Evolutionary conservation across 164 flowering plant genomes (phyloP).

Genomic region (Sedum album): DNA sequence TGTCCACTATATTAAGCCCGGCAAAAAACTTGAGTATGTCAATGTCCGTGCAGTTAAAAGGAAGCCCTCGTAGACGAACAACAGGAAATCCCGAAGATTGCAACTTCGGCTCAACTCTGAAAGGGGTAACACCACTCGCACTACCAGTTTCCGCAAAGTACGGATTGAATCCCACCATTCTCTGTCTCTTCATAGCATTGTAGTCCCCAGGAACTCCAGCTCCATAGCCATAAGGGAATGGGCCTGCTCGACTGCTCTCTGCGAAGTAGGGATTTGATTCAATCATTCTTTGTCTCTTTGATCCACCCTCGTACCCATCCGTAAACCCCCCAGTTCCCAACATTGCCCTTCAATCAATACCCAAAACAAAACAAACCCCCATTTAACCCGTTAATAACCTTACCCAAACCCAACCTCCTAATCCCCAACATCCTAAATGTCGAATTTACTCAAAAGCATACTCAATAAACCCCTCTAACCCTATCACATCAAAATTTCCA

Average conservation of each 20-base stretch:
- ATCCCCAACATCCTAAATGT: conserved; percentile 12
- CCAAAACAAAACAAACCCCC: conserved; percentile 63
- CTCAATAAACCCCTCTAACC: too few relatives aligned
- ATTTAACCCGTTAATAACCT: conserved; percentile 87
- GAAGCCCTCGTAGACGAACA: conserved; percentile 85
- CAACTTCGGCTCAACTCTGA: conserved; percentile 26
- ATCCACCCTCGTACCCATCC: conserved; percentile 79
- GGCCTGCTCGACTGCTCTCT: background rate
- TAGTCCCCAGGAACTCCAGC: conserved; percentile 63
- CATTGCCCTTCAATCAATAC: conserved; percentile 66
- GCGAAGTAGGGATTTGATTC: conserved; percentile 83
- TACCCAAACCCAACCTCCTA: conserved; percentile 35
- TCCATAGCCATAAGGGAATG: background rate
- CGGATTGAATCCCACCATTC: conserved; percentile 71
- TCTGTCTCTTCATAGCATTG: conserved; percentile 76
- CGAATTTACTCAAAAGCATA: conserved; percentile 13
- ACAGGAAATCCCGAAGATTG: conserved; percentile 66
- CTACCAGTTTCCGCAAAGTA: conserved; percentile 51
- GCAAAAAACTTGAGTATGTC: conserved; percentile 90
- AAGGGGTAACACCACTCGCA: conserved; percentile 28
- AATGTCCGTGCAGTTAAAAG: conserved; percentile 79
- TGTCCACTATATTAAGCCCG: conserved; percentile 82
- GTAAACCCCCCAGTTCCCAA: conserved; percentile 84
- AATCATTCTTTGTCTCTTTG: conserved; percentile 86
- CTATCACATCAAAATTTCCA: too few relatives aligned